These are phyloP conservation scores for Xylariaceae sp. DNA, from an alignment of 2,329 filamentous ascomycete genomes.

Conservation along the genomic window DNA sequence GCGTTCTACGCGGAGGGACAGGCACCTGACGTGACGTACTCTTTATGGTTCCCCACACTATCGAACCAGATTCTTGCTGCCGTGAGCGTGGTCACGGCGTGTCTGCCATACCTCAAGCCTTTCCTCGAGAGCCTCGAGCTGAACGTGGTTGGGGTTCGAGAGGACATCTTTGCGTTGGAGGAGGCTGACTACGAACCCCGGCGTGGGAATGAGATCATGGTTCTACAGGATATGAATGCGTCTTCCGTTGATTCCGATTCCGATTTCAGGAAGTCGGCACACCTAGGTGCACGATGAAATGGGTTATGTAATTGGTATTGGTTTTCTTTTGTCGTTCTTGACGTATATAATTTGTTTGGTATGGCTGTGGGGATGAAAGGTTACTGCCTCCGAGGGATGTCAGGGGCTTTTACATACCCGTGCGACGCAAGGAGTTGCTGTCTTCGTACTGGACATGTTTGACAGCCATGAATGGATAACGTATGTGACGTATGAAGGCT, in stretches of 20 bases:
- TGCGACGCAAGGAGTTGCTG: neutral
- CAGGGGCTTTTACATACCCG: neutral
- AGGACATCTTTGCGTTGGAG: neutral
- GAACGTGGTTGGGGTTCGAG: neutral
- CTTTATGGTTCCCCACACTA: neutral
- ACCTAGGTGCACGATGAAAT: neutral
- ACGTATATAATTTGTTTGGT: neutral
- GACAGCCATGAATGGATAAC: neutral
- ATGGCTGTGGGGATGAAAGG: neutral
- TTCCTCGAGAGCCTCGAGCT: neutral
- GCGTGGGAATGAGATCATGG: neutral
- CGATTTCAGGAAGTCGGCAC: neutral
- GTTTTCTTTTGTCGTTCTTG: neutral
- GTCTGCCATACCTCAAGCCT: neutral
- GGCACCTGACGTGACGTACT: neutral
- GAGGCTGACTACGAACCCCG: neutral
- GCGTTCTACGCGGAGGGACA: neutral
- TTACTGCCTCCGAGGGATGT: neutral
- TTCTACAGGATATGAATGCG: neutral
- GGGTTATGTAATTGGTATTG: neutral
- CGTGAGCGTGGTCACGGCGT: slow-evolving; percentile 1
- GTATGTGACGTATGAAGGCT: too few species aligned
- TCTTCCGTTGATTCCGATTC: neutral
- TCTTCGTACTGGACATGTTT: neutral
- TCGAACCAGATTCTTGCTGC: neutral